These are phyloP conservation scores for Raffaelea albimanens DNA, from an alignment of 2,329 filamentous ascomycete species.

Conservation along the genomic window DNA sequence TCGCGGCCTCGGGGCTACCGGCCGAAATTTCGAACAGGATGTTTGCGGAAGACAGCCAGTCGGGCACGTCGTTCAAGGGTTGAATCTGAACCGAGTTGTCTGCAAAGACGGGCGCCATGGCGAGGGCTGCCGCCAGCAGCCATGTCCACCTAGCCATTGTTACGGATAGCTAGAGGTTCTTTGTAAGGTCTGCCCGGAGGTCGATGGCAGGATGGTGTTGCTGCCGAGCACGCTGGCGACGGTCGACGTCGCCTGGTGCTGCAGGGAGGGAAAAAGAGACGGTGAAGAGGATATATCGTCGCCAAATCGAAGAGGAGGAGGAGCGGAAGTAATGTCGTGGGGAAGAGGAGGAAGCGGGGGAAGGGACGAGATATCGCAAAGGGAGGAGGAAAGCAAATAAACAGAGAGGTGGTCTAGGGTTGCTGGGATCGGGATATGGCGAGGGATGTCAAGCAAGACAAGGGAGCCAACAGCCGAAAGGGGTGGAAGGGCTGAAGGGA, in stretches of 20 bases:
- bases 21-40: conserved; percentile 30
- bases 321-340: no score
- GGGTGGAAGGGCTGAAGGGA: no score
- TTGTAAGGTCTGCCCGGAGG: conserved; percentile 5
- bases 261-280: background rate
- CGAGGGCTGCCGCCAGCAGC: conserved; percentile 18
- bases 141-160: conserved; percentile 24
- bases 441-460: no score
- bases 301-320: no score
- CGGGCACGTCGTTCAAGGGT: conserved; percentile 23
- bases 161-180: background rate
- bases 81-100: conserved; percentile 21
- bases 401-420: background rate
- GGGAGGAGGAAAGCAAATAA: background rate
- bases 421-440: no score
- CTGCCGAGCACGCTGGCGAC: conserved; percentile 17
- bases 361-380: no score
- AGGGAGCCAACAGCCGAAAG: no score
- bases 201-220: no score
- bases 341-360: no score
- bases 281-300: background rate
- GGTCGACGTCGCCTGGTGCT: conserved; percentile 26
- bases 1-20: conserved; percentile 14
- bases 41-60: conserved; percentile 27
- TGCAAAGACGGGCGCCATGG: conserved; percentile 18